Evolutionary conservation across 2,329 filamentous ascomycete genomes (phyloP).

Genomic region (Botrytis paeoniae): DNA sequence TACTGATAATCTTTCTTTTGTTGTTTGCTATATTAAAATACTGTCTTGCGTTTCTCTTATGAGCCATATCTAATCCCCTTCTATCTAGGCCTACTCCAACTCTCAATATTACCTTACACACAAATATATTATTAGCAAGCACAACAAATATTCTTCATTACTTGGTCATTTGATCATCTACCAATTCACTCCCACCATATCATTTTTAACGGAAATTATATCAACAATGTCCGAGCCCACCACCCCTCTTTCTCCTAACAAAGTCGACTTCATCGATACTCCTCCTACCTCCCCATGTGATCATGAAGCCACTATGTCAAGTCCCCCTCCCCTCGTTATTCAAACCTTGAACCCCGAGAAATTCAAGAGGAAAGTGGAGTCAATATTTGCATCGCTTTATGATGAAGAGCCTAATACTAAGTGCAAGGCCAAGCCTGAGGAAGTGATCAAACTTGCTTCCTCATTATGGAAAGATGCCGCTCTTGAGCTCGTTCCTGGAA

Average conservation of each 20-base stretch:
- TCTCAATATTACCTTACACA: not conserved
- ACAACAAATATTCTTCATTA: not conserved
- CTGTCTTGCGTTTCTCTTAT: not conserved
- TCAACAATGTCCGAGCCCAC: not conserved
- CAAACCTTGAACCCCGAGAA: not conserved
- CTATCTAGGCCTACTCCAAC: not conserved
- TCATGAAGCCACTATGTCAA: not conserved
- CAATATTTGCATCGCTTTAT: not conserved
- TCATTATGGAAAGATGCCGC: not conserved
- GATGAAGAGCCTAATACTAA: not conserved
- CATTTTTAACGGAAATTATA: not conserved
- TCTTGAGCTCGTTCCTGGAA: not conserved
- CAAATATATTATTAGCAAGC: not conserved
- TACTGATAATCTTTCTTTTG: not conserved
- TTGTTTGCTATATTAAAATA: not conserved
- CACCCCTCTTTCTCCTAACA: not conserved
- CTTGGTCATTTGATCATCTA: not conserved
- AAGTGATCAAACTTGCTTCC: not conserved
- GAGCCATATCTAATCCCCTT: not conserved
- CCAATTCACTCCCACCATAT: not conserved
- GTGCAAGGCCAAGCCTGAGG: not conserved
- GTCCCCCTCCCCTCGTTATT: not conserved
- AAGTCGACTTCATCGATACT: not conserved
- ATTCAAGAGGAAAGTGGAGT: not conserved
- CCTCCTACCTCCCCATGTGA: not conserved